Evolutionary conservation across 345 rosid species (phyloP).

Genomic region (Dovyalis caffra): DNA sequence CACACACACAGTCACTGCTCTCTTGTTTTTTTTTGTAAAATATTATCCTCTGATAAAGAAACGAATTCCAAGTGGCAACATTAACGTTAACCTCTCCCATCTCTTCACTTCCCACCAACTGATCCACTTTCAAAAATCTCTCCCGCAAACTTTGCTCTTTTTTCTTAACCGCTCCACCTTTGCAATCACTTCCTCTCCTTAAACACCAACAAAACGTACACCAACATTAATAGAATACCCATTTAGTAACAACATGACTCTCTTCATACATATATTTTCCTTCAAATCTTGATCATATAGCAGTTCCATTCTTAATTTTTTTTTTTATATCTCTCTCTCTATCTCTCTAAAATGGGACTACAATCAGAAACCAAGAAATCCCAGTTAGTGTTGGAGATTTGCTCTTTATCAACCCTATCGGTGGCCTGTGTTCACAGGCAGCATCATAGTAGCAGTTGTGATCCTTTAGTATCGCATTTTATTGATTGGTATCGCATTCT

Average conservation of each 20-base stretch:
- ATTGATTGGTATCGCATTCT: constrained; percentile 90
- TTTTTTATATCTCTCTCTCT: background rate
- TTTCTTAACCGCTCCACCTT: constrained; percentile 62
- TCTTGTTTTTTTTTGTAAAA: too few relatives aligned
- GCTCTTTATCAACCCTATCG: constrained; percentile 47
- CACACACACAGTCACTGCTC: too few relatives aligned
- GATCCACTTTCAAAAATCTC: constrained; percentile 62
- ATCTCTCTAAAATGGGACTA: constrained; percentile 36
- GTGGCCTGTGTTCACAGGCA: constrained; percentile 52
- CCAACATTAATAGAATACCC: background rate
- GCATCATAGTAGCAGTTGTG: background rate
- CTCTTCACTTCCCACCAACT: constrained; percentile 49
- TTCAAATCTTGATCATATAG: too few relatives aligned
- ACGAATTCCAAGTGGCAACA: too few relatives aligned
- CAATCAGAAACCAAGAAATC: constrained; percentile 47
- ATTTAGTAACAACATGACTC: background rate
- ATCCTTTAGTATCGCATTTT: constrained; percentile 41
- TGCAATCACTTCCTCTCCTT: constrained; percentile 12
- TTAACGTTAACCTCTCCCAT: constrained; percentile 17
- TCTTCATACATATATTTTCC: background rate
- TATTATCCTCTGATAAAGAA: too few relatives aligned
- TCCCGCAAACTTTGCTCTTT: constrained; percentile 57
- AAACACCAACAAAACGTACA: constrained; percentile 12
- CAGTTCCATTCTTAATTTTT: background rate
- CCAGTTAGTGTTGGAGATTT: constrained; percentile 57